phyloP scores from a whole-genome alignment of 83 land plant genomes.

The Thuja plicata region DNA sequence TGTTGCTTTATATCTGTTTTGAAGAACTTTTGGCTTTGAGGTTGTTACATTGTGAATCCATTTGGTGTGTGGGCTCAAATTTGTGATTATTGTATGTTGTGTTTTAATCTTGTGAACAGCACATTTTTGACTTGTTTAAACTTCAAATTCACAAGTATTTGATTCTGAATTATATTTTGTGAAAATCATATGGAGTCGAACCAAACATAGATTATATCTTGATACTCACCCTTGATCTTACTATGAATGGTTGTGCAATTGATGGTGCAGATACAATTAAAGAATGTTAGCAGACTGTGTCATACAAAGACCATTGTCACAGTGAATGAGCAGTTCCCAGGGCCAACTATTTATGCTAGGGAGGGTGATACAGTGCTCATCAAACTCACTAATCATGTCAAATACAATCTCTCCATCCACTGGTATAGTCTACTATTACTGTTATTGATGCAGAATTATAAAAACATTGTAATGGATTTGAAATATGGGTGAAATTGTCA shows the following conservation, averaged over 20 bases:
- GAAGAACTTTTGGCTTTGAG: too few species aligned
- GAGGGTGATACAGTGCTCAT: constrained; percentile 65
- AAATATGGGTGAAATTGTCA: neutral
- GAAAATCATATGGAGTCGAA: too few species aligned
- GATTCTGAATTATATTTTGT: too few species aligned
- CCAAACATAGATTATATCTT: too few species aligned
- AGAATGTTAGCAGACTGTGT: constrained; percentile 49
- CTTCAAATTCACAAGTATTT: too few species aligned
- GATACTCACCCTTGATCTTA: too few species aligned
- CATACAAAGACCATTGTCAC: constrained; percentile 52
- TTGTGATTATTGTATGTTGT: too few species aligned
- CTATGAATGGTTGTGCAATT: neutral
- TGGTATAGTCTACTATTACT: constrained; percentile 34
- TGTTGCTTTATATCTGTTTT: too few species aligned
- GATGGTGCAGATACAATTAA: constrained; percentile 42
- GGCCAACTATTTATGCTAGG: constrained; percentile 65
- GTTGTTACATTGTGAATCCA: too few species aligned
- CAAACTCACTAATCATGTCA: constrained; percentile 57
- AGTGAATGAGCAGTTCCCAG: constrained; percentile 79
- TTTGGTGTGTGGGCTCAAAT: too few species aligned
- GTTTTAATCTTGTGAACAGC: too few species aligned
- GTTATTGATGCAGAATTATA: neutral
- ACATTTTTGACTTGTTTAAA: too few species aligned
- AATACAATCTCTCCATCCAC: constrained; percentile 61
- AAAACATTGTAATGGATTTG: neutral